A percentile compares a stretch with the other conserved stretches of the same genome.
Conservation (phyloP, 345 rosid species). For the Pistacia atlantica region DNA sequence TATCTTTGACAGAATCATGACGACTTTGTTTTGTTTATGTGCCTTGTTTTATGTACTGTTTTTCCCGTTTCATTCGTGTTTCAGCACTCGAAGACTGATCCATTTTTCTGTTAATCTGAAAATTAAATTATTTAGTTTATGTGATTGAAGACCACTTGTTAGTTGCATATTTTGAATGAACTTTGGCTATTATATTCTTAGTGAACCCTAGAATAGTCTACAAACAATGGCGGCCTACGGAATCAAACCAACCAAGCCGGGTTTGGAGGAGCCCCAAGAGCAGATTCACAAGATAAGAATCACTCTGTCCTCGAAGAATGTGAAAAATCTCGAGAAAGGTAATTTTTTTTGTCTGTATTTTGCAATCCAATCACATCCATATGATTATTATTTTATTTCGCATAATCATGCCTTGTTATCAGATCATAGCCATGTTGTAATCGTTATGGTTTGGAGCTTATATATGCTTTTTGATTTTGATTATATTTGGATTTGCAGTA, state of each 20-base stretch:
- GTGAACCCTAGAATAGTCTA: background rate
- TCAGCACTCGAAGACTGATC: too few relatives aligned
- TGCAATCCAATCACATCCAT: background rate
- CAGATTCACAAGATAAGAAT: slow-evolving; percentile 76
- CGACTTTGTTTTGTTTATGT: background rate
- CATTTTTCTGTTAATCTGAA: background rate
- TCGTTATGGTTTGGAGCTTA: background rate
- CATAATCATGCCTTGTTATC: background rate
- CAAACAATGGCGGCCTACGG: slow-evolving; percentile 40
- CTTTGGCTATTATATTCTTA: background rate
- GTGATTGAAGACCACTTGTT: background rate
- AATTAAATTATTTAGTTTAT: background rate
- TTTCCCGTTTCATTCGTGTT: background rate
- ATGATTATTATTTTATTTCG: background rate
- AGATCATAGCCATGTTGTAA: background rate
- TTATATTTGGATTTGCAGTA: background rate
- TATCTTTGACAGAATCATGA: background rate
- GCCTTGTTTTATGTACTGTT: background rate
- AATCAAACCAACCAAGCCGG: slow-evolving; percentile 53
- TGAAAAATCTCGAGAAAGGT: slow-evolving; percentile 81
- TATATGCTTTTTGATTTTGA: background rate
- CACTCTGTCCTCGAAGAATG: slow-evolving; percentile 76
- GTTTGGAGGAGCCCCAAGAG: slow-evolving; percentile 64
- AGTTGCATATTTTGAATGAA: background rate
- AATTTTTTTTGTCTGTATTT: background rate